Base-by-base conservation (phyloP, 129 eudicot genomes). In the Tanacetum coccineum region DNA sequence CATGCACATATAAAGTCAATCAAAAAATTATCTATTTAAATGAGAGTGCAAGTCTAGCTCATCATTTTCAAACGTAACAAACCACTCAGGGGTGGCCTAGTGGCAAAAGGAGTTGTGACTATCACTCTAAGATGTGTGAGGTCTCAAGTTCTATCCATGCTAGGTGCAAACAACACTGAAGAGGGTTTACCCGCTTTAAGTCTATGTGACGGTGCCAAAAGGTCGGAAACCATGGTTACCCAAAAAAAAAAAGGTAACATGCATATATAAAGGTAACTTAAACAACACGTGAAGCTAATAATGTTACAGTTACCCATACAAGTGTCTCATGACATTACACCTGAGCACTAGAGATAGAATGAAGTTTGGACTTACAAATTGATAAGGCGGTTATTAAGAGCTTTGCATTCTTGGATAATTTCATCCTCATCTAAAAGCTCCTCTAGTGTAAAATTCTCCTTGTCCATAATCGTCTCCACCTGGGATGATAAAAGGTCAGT, bases 341-440 rank as follows among this genome's bases (percentile, higher is more conserved):
- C 48, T 57, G 73, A 58, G 61, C 64, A 39, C 18, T 62, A 25
- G 25, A 51, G 36, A 46, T 70, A 75, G 40, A 45, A 46, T 6
- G 4, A 21, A 10, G 17, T 67, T 68, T 39, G 13, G 61, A 59
- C 88, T 76, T 78, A 91, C 97, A 81, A 91, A 73, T 82, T 91
- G 45, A 91, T 91, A 78, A 91, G 97, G 39, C 96, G 95, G 48
- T 83, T 81, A 79, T 92, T 92, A 67, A 92, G 86, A 62, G 98
- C 95, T 85, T 92, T 92, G 88, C 98, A 92, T 76, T 92, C 98
- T 82, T 92, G 98, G 42, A 92, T 87, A 73, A 87, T 85, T 74
- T 92, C 98, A 72, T 87, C 96, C 82, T 92, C 98, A 6, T 92
- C 98, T 81, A 92, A 74, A 64, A 91, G 92, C 79, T 91, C 97